Base-by-base conservation (phyloP, 164 flowering plant genomes). In the Platanus orientalis region DNA sequence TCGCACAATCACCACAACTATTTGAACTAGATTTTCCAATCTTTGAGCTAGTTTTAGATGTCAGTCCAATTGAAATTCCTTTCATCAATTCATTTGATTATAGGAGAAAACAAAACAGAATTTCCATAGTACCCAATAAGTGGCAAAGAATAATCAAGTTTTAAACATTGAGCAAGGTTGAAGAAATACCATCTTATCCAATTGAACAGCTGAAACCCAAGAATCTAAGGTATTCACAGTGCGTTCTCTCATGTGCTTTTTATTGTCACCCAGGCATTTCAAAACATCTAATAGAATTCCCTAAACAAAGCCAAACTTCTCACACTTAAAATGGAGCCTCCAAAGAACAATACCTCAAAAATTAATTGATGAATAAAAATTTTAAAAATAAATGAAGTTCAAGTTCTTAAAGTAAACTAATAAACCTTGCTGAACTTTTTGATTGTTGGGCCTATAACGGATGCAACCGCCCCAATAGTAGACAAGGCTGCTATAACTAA, bases 371-470 rank as follows among this genome's bases (percentile, higher is more conserved):
- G 9, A 45, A 51, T 16, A 16, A 27, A 44, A 53, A 54, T 23
- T 32, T 14, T 6, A 25, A 39, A 16, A 53, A 29, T 1, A 19
- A 3, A 60, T 26, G 13, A 5, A 20, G 25, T 24, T 24, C n/a
- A 47, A 26, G 23, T 10, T 45, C 28, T 7, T 28, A 26, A n/a
- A n/a, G n/a, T n/a, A n/a, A n/a, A 40, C 2, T 49, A 9, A 45
- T 42, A 50, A 70, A 94, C 99, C 99, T 91, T 94, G 99, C 97
- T 40, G n/a, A n/a, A n/a, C n/a, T n/a, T n/a, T n/a, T n/a, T n/a
- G n/a, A n/a, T n/a, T n/a, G n/a, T n/a, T n/a, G 81, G 88, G 44
- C 99, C 99, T 96, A 92, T 91, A 3, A 97, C 97, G 79, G 81
- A 70, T 59, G 99, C 97, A 77, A 94, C 79, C 66, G 74, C 83